Evolutionary conservation across 208 protist species (phyloP).

Genomic region (Leishmania major): DNA sequence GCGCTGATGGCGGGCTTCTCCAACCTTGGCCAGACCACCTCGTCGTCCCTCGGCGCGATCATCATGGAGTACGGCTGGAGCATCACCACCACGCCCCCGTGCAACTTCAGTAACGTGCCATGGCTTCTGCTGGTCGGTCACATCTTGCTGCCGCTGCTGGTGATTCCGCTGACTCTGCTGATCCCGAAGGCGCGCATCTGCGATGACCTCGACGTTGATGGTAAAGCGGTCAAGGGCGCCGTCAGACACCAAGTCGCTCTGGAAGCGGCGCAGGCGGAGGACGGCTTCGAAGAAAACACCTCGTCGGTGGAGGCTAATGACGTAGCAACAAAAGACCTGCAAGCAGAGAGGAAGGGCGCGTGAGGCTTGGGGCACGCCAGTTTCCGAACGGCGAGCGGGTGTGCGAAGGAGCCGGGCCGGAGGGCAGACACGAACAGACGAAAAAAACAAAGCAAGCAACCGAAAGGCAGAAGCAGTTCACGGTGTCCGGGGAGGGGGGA

Average conservation of each 20-base stretch:
- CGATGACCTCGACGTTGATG: conserved; percentile 57
- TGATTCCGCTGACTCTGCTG: conserved; percentile 64
- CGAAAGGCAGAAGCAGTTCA: neutral
- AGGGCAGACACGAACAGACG: neutral
- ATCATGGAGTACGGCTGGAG: conserved; percentile 63
- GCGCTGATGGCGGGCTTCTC: conserved; percentile 83
- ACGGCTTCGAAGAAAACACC: neutral
- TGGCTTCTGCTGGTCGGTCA: conserved; percentile 65
- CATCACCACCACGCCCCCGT: conserved; percentile 39
- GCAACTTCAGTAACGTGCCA: conserved; percentile 73
- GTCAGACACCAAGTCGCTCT: neutral
- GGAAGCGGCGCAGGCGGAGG: neutral
- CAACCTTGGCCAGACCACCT: conserved; percentile 69
- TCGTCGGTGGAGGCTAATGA: neutral
- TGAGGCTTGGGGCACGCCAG: neutral
- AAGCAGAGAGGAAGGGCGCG: neutral
- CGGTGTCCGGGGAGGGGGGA: neutral
- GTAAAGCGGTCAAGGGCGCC: conserved; percentile 12
- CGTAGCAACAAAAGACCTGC: too few relatives aligned
- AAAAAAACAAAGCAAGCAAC: neutral
- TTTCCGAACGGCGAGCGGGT: neutral
- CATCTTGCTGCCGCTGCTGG: conserved; percentile 51
- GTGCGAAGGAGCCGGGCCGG: neutral
- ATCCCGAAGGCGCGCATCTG: conserved; percentile 62
- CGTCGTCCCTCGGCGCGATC: conserved; percentile 43